phyloP scores from a whole-genome alignment of 2,329 filamentous ascomycete genomes.

The Paraphoma sp. region DNA sequence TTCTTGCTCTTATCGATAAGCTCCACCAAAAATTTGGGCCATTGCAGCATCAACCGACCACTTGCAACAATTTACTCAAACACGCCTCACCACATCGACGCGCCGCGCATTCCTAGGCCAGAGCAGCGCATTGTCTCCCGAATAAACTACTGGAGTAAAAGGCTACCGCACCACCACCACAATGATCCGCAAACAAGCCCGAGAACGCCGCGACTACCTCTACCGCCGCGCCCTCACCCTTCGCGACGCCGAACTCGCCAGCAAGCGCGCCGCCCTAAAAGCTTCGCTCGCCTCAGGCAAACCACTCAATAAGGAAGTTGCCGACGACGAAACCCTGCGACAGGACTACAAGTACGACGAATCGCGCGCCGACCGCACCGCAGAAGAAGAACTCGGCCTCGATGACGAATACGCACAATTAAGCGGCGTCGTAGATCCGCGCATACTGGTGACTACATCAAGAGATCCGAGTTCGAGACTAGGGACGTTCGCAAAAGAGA shows the following conservation, averaged over 20 bases:
- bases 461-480: constrained; percentile 85
- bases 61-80: not conserved
- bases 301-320: constrained; percentile 79
- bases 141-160: too few species aligned
- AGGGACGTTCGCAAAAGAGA: constrained; percentile 91
- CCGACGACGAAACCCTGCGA: constrained; percentile 82
- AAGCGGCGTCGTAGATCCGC: constrained; percentile 88
- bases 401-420: constrained; percentile 92
- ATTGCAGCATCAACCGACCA: not conserved
- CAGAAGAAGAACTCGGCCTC: constrained; percentile 73
- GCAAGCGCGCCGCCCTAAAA: constrained; percentile 87
- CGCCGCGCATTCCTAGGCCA: too few species aligned
- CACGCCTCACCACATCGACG: too few species aligned
- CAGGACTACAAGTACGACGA: constrained; percentile 96
- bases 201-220: constrained; percentile 84
- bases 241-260: constrained; percentile 86
- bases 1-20: constrained; percentile 1
- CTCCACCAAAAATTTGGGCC: constrained; percentile 1
- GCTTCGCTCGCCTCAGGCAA: constrained; percentile 88
- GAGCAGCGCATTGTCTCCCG: too few species aligned
- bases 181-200: constrained; percentile 64
- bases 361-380: constrained; percentile 70
- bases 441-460: constrained; percentile 89
- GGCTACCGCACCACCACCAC: not conserved
- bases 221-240: constrained; percentile 76